Evolutionary conservation across 306 rosid species (phyloP), one percentile per base, ranked within the genome.

Genomic region (Alnus glutinosa): DNA sequence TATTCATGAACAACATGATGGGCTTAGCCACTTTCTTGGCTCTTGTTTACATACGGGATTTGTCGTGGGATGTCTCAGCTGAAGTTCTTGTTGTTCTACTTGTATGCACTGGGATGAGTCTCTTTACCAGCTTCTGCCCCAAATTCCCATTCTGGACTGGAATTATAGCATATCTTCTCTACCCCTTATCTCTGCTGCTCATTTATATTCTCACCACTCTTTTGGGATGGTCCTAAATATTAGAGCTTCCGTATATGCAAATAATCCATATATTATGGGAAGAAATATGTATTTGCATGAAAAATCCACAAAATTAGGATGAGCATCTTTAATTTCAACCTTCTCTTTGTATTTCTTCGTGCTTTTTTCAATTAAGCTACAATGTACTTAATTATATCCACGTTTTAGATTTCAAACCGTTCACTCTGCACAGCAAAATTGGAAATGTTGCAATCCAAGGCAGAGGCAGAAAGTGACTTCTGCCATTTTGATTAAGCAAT

Each of bases 71-170:
- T 59, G 89, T 82, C 49, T 67, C 72, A 8, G 86, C 86, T 48
- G 77, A 70, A 72, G 48, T 73, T 73, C 42, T 85, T 49, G 82
- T 64, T 61, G 85, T 85, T 50, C 73, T 85, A 15, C 19, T 85
- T 47, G 72, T 82, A 15, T 82, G 84, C 71, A 16, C 74, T n/a
- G 46, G 16, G 30, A 77, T 75, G 77, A 79, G 84, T 49, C 28
- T 82, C 3, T 58, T 69, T 16, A 18, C 84, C 14, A 67, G 84
- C 74, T 79, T 76, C 75, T 55, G 55, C 70, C 32, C 28, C 62
- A 85, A 39, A 34, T 82, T 85, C 80, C 86, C 84, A 55, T 67
- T 78, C 7, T 85, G 89, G 86, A 85, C 86, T 0, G n/a, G 82
- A 4, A 72, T 85, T 44, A 1, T 79, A 10, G 84, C 89, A 0